Conservation (phyloP, 768 basidiomycete species). For the Podaxis sp. region DNA sequence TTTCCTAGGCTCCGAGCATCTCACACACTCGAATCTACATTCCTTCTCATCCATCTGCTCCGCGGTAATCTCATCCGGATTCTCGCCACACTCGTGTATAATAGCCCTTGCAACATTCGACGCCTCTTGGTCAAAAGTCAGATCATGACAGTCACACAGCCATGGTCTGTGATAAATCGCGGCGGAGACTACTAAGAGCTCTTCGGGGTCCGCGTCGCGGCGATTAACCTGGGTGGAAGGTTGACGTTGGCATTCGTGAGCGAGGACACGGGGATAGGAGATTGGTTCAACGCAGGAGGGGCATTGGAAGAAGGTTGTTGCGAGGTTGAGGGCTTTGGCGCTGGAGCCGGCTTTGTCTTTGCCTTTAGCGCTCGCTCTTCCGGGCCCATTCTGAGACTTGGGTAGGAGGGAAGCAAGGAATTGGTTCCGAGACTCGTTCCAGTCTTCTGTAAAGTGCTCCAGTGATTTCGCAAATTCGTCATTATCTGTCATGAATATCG, state of each 20-base stretch:
- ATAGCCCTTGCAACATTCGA: constrained; percentile 23
- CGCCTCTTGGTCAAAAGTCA: constrained; percentile 30
- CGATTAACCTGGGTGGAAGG: not conserved
- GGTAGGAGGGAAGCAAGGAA: constrained; percentile 21
- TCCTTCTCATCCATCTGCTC: constrained; percentile 27
- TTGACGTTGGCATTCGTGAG: constrained; percentile 26
- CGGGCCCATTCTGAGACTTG: not conserved
- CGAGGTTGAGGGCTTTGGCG: constrained; percentile 23
- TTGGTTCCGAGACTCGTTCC: constrained; percentile 24
- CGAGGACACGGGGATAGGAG: constrained; percentile 30
- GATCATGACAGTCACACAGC: constrained; percentile 22
- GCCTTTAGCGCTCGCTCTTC: not conserved
- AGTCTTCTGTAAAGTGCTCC: constrained; percentile 15
- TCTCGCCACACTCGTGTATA: constrained; percentile 26
- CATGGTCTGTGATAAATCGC: constrained; percentile 18
- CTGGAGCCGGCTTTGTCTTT: not conserved
- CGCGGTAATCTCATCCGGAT: constrained; percentile 23
- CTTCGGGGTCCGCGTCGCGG: not conserved
- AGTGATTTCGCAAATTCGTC: constrained; percentile 15
- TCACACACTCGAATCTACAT: constrained; percentile 30
- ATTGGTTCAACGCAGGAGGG: constrained; percentile 30
- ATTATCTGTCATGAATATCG: not conserved
- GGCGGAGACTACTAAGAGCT: not conserved
- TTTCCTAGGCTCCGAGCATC: constrained; percentile 22
- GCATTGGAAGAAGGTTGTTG: constrained; percentile 34